phyloP scores from a whole-genome alignment of 352 stramenopile genomes.

The Globisporangium megalacanthum region DNA sequence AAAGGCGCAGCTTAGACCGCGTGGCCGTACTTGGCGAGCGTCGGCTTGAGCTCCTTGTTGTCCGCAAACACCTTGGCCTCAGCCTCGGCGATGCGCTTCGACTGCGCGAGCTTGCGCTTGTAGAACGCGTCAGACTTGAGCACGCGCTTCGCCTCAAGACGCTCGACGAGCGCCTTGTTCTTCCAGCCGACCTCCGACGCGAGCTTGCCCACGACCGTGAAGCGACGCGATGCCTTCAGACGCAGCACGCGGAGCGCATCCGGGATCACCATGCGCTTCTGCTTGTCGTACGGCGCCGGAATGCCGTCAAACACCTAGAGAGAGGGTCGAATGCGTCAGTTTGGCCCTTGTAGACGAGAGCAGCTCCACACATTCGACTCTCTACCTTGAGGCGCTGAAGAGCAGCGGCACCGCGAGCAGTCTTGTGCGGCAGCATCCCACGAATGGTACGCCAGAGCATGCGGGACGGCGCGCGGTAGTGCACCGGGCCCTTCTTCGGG shows the following conservation, averaged over 20 bases:
- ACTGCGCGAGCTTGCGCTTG: constrained; percentile 93
- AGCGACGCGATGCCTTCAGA: constrained; percentile 93
- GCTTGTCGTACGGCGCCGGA: constrained; percentile 97
- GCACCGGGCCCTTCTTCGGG: constrained; percentile 94
- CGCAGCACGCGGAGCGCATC: constrained; percentile 93
- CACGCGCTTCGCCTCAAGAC: constrained; percentile 92
- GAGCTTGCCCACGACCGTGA: constrained; percentile 94
- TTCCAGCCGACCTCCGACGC: constrained; percentile 96
- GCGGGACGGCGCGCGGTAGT: constrained; percentile 95
- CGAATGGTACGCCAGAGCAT: constrained; percentile 93
- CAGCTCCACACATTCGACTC: not conserved
- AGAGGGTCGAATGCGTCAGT: too few species aligned
- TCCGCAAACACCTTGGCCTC: constrained; percentile 88
- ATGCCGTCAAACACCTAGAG: constrained; percentile 98
- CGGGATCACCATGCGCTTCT: constrained; percentile 98
- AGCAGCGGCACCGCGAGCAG: constrained; percentile 92
- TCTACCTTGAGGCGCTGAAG: constrained; percentile 93
- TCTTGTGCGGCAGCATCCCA: constrained; percentile 99
- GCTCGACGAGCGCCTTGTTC: constrained; percentile 93
- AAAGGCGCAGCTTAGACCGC: constrained; percentile 41
- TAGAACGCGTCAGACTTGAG: constrained; percentile 97
- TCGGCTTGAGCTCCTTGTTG: constrained; percentile 83
- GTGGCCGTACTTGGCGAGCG: constrained; percentile 74
- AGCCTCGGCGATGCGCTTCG: constrained; percentile 86
- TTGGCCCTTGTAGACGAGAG: too few species aligned